phyloP scores from a whole-genome alignment of 2,329 filamentous ascomycete species.

The Ceratocystis cacaofunesta region DNA sequence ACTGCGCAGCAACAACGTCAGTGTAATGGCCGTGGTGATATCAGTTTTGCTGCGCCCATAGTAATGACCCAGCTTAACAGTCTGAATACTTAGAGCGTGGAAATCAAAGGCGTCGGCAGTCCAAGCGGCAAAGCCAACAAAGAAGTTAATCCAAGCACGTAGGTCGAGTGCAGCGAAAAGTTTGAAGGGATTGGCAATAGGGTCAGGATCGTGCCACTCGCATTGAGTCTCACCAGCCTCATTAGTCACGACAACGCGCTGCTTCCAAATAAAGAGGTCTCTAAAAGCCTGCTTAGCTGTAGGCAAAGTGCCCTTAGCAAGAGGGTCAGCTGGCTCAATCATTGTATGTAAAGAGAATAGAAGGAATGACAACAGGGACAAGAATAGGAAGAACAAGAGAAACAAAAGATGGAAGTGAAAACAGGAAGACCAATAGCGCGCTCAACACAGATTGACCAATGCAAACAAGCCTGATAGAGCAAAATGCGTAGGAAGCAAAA shows the following conservation, averaged over 20 bases:
- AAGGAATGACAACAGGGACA: not conserved
- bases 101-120: slow-evolving; percentile 75
- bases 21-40: slow-evolving; percentile 59
- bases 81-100: slow-evolving; percentile 66
- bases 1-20: slow-evolving; percentile 60
- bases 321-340: slow-evolving; percentile 44
- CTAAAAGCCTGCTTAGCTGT: slow-evolving; percentile 48
- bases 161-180: slow-evolving; percentile 48
- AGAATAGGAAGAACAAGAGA: slow-evolving; percentile 12
- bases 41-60: slow-evolving; percentile 42
- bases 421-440: not conserved
- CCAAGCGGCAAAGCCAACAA: slow-evolving; percentile 63
- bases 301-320: slow-evolving; percentile 49
- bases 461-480: not conserved
- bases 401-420: not conserved
- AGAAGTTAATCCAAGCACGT: slow-evolving; percentile 60
- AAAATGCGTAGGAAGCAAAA: not conserved
- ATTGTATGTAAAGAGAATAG: not conserved
- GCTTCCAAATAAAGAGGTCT: slow-evolving; percentile 60
- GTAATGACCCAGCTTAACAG: slow-evolving; percentile 47
- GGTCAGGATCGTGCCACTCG: slow-evolving; percentile 54
- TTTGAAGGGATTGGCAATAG: slow-evolving; percentile 54
- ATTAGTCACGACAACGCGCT: slow-evolving; percentile 53
- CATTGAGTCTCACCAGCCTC: slow-evolving; percentile 47
- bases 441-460: not conserved